phyloP scores from a whole-genome alignment of 2,329 filamentous ascomycete genomes.

The Pseudofabraea citricarpa region DNA sequence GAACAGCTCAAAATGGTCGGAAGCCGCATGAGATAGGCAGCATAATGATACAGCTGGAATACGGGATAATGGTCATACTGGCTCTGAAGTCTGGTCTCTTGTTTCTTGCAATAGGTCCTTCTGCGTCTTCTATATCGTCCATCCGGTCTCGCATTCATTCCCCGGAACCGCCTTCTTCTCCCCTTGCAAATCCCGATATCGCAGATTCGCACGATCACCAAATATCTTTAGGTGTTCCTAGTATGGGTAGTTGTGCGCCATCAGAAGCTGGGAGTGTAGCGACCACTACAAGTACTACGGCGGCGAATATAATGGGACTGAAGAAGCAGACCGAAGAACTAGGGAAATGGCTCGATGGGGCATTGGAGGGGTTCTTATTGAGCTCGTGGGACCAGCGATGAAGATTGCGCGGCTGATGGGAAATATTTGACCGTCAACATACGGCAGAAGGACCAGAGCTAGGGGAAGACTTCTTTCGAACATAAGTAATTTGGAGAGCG shows the following conservation, averaged over 20 bases:
- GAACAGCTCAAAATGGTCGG: conserved; percentile 13
- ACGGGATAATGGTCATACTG: conserved; percentile 52
- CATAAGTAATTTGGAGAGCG: too few species aligned
- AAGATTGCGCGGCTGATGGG: too few species aligned
- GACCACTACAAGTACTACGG: conserved; percentile 30
- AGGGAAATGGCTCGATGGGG: conserved; percentile 55
- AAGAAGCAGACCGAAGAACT: conserved; percentile 55
- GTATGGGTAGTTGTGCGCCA: conserved; percentile 24
- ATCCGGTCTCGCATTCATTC: conserved; percentile 6
- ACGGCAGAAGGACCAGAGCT: too few species aligned
- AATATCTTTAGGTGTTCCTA: not conserved
- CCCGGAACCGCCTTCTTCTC: conserved; percentile 16
- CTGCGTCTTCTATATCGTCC: conserved; percentile 10
- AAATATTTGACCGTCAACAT: too few species aligned
- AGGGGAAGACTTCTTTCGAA: too few species aligned
- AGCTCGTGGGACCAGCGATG: conserved; percentile 18
- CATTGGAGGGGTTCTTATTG: conserved; percentile 39
- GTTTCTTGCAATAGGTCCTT: conserved; percentile 55
- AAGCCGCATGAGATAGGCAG: conserved; percentile 20
- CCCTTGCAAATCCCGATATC: conserved; percentile 5
- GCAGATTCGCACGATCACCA: conserved; percentile 5
- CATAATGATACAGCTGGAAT: conserved; percentile 45
- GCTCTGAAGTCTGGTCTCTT: conserved; percentile 54
- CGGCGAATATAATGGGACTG: conserved; percentile 45
- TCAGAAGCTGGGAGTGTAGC: conserved; percentile 24